Percentiles rank a stretch among this genome's conserved stretches.
phyloP scores from a whole-genome alignment of 1,139 yeast genomes.

The Debaryomycetaceae sp. region DNA sequence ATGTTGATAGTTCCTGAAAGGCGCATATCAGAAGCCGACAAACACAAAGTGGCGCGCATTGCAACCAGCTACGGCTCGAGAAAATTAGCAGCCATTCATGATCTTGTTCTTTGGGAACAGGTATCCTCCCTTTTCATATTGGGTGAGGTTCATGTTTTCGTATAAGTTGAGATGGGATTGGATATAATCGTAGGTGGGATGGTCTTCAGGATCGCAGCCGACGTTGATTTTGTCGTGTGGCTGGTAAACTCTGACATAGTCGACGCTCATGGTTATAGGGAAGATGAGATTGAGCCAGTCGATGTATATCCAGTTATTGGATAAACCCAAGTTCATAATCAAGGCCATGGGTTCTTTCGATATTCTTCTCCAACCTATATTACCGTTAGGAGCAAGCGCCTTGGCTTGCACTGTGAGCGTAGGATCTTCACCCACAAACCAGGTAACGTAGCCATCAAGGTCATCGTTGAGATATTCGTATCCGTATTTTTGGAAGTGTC shows the following conservation, averaged over 20 bases:
- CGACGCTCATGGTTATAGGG: constrained; percentile 67
- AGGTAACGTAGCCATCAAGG: constrained; percentile 66
- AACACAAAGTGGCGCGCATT: no score
- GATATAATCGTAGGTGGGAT: constrained; percentile 75
- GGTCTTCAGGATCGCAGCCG: constrained; percentile 73
- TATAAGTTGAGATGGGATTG: constrained; percentile 61
- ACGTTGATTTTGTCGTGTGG: constrained; percentile 48
- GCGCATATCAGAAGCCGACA: no score
- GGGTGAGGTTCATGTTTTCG: constrained; percentile 57
- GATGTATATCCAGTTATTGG: constrained; percentile 79
- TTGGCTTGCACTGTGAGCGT: constrained; percentile 59
- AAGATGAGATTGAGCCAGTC: constrained; percentile 71
- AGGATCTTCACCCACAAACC: constrained; percentile 75
- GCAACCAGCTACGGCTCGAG: no score
- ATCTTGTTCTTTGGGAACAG: constrained; percentile 48
- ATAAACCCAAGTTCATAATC: constrained; percentile 72
- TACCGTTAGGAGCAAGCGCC: constrained; percentile 79
- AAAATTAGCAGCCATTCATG: not conserved
- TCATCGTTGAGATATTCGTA: constrained; percentile 73
- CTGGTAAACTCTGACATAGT: constrained; percentile 78
- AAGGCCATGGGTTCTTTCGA: constrained; percentile 86
- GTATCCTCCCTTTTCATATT: constrained; percentile 69
- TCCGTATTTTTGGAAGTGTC: constrained; percentile 66
- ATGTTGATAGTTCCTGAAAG: no score
- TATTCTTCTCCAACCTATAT: constrained; percentile 68